Evolutionary conservation across 305 asterid genomes (phyloP).

Genomic region (Rubia occidens): DNA sequence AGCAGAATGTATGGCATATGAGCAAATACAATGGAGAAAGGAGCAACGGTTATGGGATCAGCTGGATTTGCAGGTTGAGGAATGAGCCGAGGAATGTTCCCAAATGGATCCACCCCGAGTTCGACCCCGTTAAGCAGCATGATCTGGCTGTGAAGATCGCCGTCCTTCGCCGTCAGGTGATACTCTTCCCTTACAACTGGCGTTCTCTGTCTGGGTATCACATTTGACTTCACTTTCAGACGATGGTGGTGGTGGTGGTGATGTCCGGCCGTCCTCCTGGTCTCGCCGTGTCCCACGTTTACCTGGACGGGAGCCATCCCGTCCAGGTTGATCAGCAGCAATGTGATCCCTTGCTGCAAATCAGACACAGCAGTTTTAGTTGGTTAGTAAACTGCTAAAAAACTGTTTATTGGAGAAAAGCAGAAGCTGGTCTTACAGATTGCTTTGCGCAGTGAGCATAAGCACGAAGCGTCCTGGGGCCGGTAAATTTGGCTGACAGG

Average conservation of each 20-base stretch:
- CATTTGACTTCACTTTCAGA: constrained; percentile 16
- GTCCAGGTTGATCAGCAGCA: constrained; percentile 61
- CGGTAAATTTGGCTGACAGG: constrained; percentile 42
- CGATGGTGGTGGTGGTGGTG: constrained; percentile 22
- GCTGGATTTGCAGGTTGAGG: constrained; percentile 38
- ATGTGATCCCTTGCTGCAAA: constrained; percentile 60
- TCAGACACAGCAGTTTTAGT: neutral
- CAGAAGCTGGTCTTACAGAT: constrained; percentile 39
- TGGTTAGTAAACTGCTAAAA: neutral
- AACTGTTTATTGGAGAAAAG: no score
- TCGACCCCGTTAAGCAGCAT: constrained; percentile 57
- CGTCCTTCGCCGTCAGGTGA: constrained; percentile 59
- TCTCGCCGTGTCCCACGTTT: constrained; percentile 26
- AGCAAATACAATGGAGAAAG: constrained; percentile 71
- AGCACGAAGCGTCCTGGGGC: constrained; percentile 52
- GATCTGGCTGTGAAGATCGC: constrained; percentile 58
- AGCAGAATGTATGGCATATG: constrained; percentile 44
- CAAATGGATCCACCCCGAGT: constrained; percentile 34
- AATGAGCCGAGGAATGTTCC: constrained; percentile 43
- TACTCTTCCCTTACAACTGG: constrained; percentile 54
- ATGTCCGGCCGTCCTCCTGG: constrained; percentile 19
- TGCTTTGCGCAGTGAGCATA: constrained; percentile 81
- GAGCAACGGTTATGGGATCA: constrained; percentile 45
- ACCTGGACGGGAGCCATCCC: constrained; percentile 37
- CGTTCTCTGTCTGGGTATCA: constrained; percentile 12